Evolutionary conservation across 129 eudicot genomes (phyloP).

Genomic region (Saposhnikovia divaricata): DNA sequence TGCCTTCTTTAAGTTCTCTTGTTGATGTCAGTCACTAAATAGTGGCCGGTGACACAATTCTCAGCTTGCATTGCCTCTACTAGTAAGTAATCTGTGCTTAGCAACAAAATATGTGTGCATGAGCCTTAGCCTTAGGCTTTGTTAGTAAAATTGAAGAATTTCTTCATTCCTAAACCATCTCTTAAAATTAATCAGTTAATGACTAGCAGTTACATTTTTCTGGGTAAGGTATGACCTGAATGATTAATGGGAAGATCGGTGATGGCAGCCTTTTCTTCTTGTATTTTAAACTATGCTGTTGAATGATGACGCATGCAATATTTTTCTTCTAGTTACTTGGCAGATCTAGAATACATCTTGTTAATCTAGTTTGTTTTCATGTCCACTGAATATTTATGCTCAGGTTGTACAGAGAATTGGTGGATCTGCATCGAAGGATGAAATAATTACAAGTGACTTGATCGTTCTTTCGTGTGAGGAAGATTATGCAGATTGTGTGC

Average conservation of each 20-base stretch:
- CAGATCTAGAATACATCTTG: background rate
- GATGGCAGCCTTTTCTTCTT: background rate
- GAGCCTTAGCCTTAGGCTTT: background rate
- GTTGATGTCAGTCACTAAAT: background rate
- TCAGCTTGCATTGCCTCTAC: background rate
- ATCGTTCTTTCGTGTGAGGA: constrained; percentile 85
- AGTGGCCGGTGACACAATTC: background rate
- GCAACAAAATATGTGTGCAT: background rate
- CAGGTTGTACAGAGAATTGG: constrained; percentile 75
- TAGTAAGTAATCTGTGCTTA: background rate
- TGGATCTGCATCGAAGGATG: constrained; percentile 45
- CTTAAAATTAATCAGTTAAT: background rate
- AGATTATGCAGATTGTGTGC: constrained; percentile 59
- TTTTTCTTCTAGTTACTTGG: background rate
- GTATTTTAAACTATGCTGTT: background rate
- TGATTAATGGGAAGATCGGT: background rate
- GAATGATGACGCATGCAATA: background rate
- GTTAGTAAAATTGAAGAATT: background rate
- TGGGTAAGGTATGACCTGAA: background rate
- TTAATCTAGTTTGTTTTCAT: background rate
- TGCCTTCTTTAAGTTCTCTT: background rate
- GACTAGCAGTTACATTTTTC: background rate
- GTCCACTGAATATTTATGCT: constrained; percentile 7
- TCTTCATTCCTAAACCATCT: background rate
- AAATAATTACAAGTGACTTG: constrained; percentile 40